phyloP scores from a whole-genome alignment of 495 filamentous ascomycete species.

The Elaphomyces granulatus region DNA sequence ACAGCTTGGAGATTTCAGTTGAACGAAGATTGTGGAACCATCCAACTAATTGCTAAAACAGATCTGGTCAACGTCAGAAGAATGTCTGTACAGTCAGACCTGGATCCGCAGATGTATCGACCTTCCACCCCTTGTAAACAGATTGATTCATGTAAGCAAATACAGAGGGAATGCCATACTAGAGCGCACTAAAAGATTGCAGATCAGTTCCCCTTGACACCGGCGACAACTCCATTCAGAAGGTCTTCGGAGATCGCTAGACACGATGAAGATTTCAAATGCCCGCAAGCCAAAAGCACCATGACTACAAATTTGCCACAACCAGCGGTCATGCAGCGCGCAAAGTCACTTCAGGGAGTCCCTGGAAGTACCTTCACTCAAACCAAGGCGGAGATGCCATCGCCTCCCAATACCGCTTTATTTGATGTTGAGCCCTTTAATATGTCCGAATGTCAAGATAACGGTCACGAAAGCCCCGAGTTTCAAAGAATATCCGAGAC shows the following conservation, averaged over 20 bases:
- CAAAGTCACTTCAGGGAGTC: constrained; percentile 32
- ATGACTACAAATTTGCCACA: constrained; percentile 14
- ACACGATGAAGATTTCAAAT: constrained; percentile 19
- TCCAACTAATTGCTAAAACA: constrained; percentile 6
- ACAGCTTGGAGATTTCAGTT: constrained; percentile 18
- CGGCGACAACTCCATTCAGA: constrained; percentile 33
- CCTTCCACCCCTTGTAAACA: constrained; percentile 46
- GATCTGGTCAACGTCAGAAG: constrained; percentile 18
- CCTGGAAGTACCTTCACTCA: constrained; percentile 22
- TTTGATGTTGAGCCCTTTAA: constrained; percentile 20
- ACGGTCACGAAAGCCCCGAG: constrained; percentile 17
- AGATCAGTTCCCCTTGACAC: constrained; percentile 36
- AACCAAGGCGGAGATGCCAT: constrained; percentile 29
- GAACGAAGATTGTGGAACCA: constrained; percentile 1
- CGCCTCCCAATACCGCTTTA: constrained; percentile 32
- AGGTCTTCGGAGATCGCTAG: constrained; percentile 26
- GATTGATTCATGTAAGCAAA: constrained; percentile 36
- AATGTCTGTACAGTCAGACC: constrained; percentile 28
- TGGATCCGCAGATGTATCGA: constrained; percentile 23
- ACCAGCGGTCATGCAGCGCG: constrained; percentile 31
- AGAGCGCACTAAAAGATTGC: constrained; percentile 8
- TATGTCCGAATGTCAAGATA: constrained; percentile 20
- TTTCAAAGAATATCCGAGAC: constrained; percentile 12
- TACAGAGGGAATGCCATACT: not conserved
- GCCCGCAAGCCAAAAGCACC: constrained; percentile 21